A percentile compares a stretch with the other conserved stretches of the same genome.
These are phyloP conservation scores for Austroboletus eburneus DNA, from an alignment of 768 basidiomycete species.

Conservation along the genomic window DNA sequence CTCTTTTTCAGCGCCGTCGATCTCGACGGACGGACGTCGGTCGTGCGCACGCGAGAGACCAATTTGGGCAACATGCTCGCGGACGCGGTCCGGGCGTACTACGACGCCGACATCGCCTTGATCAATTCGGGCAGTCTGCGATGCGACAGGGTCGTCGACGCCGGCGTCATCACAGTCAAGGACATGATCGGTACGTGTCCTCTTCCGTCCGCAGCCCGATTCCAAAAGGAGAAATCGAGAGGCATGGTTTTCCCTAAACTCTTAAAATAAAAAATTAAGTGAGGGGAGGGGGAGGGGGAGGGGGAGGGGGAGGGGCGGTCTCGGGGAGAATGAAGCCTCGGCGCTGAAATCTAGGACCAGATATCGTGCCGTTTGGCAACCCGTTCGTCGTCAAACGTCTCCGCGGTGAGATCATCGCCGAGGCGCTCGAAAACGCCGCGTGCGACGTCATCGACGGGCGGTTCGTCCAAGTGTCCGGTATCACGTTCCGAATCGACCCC, in stretches of 20 bases:
- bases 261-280: no score
- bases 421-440: constrained; percentile 11
- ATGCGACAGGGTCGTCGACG: constrained; percentile 6
- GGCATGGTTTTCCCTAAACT: no score
- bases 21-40: constrained; percentile 4
- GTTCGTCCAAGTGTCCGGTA: constrained; percentile 4
- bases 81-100: constrained; percentile 18
- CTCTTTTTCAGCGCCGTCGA: constrained; percentile 3
- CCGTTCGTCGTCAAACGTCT: constrained; percentile 5
- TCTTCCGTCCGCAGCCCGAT: background rate
- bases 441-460: constrained; percentile 5
- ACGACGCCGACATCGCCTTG: constrained; percentile 14
- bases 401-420: background rate
- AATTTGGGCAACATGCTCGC: constrained; percentile 6
- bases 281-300: no score
- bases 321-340: no score
- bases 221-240: no score
- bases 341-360: no score
- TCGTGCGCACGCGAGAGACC: constrained; percentile 1
- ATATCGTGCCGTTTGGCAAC: constrained; percentile 5
- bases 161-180: constrained; percentile 3
- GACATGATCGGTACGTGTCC: constrained; percentile 13
- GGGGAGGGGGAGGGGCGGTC: no score
- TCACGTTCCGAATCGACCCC: constrained; percentile 1
- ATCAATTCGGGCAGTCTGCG: constrained; percentile 4